These are phyloP conservation scores for Peniophora sp. DNA, from an alignment of 1,284 basidiomycete genomes.

Conservation along the genomic window DNA sequence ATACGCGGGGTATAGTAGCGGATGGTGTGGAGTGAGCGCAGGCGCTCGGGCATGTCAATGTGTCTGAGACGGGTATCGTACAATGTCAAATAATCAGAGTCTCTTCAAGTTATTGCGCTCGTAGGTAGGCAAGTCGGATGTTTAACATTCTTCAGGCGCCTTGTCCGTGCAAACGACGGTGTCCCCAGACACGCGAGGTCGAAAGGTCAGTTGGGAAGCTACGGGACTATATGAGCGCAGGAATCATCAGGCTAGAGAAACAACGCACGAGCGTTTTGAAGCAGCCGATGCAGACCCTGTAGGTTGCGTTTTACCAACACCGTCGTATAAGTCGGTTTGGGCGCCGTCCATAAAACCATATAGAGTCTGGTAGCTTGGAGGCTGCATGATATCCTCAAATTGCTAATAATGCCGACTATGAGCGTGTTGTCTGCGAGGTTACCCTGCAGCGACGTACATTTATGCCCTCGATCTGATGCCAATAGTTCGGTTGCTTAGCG, in stretches of 20 bases:
- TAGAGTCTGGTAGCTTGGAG: slow-evolving; percentile 48
- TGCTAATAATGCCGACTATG: slow-evolving; percentile 25
- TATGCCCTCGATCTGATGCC: slow-evolving; percentile 53
- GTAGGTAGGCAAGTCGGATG: background rate
- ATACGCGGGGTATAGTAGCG: too few species aligned
- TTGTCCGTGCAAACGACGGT: slow-evolving; percentile 2
- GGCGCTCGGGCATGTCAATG: background rate
- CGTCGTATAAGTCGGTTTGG: slow-evolving; percentile 57
- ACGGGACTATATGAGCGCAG: background rate
- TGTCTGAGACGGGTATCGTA: background rate
- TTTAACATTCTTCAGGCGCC: background rate
- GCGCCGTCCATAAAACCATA: slow-evolving; percentile 54
- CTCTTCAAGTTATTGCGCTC: background rate
- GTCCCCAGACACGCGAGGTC: slow-evolving; percentile 4
- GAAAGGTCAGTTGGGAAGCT: background rate
- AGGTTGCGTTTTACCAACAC: background rate
- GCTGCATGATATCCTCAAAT: slow-evolving; percentile 45
- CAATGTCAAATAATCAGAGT: background rate
- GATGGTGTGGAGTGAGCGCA: too few species aligned
- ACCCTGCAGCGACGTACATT: slow-evolving; percentile 30
- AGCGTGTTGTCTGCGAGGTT: background rate
- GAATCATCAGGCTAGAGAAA: background rate
- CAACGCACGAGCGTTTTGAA: slow-evolving; percentile 3
- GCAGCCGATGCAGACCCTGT: background rate
- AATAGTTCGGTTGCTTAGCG: slow-evolving; percentile 58